Evolutionary conservation across 805 yeast genomes (phyloP), one percentile per base, ranked within the genome.

Genomic region (Maudiozyma turicensis): DNA sequence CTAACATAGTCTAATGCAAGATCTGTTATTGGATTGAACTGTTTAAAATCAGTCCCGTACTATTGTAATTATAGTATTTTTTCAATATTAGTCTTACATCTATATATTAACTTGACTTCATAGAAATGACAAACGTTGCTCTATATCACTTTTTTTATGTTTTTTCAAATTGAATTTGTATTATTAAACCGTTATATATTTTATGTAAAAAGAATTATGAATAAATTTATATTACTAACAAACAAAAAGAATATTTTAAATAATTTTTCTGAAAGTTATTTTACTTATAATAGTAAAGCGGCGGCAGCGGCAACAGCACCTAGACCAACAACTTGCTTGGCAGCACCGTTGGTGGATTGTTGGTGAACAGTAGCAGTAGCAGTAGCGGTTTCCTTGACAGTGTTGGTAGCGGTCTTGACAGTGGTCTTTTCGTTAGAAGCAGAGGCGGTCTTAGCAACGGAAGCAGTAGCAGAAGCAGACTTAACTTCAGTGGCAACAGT

Each of bases 241-340:
- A 20, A 26, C 43, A 26, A 13, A 40, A 30, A 41, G n/a, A 29
- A 20, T 9, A 10, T 40, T 40, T 40, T 40, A 11, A 26, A 40
- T 20, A 15, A 6, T 33, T 34, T 34, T 34, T 34, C n/a, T 34
- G 7, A 6, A 26, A 8, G 6, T 35, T 26, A 11, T 14, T 40
- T 28, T 28, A 31, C 52, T 54, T 53, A 56, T 48, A 56, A 53
- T 44, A 56, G 46, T 42, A 54, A 55, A 38, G 50, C 58, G 40
- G 53, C 58, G 26, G 58, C 59, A 13, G 45, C 35, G 44, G 52
- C 53, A 52, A 56, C 55, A 43, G 59, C 59, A 53, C 58, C 58
- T 46, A 53, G 45, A 49, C 59, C 59, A 30, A 40, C 52, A 42
- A 45, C 50, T 42, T 55, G 54, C 44, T 46, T 54, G 31, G 49